These are phyloP conservation scores for Tetradesmus lagerheimii DNA, from an alignment of 139 green algal genomes.

Conservation along the genomic window DNA sequence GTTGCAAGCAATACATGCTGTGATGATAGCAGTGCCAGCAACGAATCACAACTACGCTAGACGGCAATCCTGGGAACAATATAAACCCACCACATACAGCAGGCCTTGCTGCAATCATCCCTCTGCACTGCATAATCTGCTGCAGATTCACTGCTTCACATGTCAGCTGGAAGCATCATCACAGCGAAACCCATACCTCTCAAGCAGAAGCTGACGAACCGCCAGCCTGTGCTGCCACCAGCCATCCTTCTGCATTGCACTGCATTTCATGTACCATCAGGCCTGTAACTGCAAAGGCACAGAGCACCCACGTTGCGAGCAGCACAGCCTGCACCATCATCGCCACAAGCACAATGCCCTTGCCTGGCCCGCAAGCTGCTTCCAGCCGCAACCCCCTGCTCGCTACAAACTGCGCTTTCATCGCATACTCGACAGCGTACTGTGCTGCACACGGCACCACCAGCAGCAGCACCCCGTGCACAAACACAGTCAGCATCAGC, in stretches of 20 bases:
- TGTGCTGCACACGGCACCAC: neutral
- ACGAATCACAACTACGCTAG: no score
- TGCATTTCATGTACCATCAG: neutral
- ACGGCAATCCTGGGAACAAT: no score
- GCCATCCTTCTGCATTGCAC: neutral
- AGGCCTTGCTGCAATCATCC: no score
- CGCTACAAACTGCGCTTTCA: no score
- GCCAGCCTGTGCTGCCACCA: neutral
- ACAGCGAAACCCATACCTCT: no score
- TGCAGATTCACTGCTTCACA: no score
- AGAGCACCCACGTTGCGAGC: neutral
- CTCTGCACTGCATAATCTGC: no score
- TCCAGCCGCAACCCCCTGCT: neutral
- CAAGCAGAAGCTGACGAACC: no score
- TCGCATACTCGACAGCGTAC: neutral
- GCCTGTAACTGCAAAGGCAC: neutral
- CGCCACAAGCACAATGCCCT: neutral
- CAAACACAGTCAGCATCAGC: neutral
- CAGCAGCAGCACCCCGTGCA: conserved; percentile 3
- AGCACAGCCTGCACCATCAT: neutral
- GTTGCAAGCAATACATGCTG: no score
- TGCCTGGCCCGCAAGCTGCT: neutral
- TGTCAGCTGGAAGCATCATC: no score
- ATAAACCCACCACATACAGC: no score
- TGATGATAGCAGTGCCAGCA: no score